Evolutionary conservation across 169 alveolate species (phyloP), one percentile per base, ranked within the genome.

Genomic region (Cryptosporidium sp.): DNA sequence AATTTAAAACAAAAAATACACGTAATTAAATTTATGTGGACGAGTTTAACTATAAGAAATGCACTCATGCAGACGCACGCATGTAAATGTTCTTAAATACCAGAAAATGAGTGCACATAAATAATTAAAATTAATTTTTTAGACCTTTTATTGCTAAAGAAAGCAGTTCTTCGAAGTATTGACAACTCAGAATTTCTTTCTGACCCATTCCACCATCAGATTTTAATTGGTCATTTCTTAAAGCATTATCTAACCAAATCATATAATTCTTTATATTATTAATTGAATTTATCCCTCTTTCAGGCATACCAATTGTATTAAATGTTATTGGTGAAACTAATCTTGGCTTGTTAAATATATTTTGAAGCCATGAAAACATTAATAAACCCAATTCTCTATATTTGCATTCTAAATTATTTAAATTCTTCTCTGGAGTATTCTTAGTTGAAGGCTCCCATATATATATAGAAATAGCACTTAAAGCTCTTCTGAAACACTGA

Each of bases 201-300:
- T 80, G 52, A 10, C 68, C 52, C 89, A 80, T 80, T 8, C 89
- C 89, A 14, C 75, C 75, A 26, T 80, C 75, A 4, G 75, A 65
- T 39, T 80, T 80, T 37, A 80, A 37, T 31, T 65, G 45, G 39
- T 80, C 68, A 18, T 80, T 80, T 33, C 89, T 61, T 23, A 80
- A 43, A 10, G 89, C 89, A 65, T 80, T 65, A 14, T 80, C 89
- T 18, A 80, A 18, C 89, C 89, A 80, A 21, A 65, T 65, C 89
- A 80, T 80, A 29, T 80, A 80, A 16, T 80, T 61, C 37, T 26
- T 23, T 2, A 80, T 80, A 33, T 65, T 80, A 3, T 50, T 8
- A 26, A 43, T 45, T 12, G 89, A 59, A 50, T 80, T 39, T 29
- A 35, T 41, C 21, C 89, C 89, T 50, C 89, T 80, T 18, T 80